Conservation (phyloP, 73 alveolate species). For the Tetrahymena malaccensis region DNA sequence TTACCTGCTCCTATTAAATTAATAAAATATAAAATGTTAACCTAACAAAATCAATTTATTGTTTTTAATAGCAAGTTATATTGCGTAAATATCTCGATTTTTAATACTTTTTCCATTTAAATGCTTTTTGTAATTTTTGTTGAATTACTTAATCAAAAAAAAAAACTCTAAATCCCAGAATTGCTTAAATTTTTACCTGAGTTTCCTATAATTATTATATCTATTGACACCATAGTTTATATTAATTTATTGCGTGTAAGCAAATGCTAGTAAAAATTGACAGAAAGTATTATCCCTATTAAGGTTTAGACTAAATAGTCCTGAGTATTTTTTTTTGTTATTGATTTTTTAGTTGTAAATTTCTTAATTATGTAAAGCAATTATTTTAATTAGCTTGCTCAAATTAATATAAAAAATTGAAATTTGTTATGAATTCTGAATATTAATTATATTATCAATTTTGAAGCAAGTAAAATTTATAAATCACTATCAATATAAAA, state of each 20-base stretch:
- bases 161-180: neutral
- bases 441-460: neutral
- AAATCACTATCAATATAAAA: neutral
- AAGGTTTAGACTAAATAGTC: neutral
- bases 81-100: too few relatives aligned
- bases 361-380: neutral
- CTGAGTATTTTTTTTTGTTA: neutral
- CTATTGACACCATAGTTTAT: neutral
- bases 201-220: neutral
- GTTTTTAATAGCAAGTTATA: too few relatives aligned
- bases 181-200: neutral
- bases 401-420: neutral
- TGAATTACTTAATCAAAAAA: constrained; percentile 1
- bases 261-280: neutral
- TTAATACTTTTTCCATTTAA: neutral
- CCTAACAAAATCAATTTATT: too few relatives aligned
- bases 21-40: neutral
- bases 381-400: neutral
- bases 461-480: neutral
- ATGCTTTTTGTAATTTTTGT: neutral
- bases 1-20: constrained; percentile 10
- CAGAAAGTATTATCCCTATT: neutral
- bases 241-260: neutral
- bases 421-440: neutral
- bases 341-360: neutral